phyloP scores from a whole-genome alignment of 2,329 filamentous ascomycete genomes.

The Sclerotinia minor region DNA sequence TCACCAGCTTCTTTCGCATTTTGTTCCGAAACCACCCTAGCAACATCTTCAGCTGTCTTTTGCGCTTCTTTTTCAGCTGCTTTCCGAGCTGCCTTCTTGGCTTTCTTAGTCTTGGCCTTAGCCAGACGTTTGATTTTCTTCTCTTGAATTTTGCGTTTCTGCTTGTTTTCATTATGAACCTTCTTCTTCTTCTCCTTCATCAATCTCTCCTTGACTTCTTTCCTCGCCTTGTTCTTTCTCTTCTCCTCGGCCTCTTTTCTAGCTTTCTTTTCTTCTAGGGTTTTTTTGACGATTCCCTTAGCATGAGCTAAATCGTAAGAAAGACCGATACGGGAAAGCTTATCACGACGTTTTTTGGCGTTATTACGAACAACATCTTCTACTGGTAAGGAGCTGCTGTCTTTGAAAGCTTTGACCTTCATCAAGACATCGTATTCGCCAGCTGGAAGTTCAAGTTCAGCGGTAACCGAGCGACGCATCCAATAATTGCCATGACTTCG shows the following conservation, averaged over 20 bases:
- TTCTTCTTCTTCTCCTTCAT: constrained; percentile 38
- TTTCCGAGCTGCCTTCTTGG: constrained; percentile 27
- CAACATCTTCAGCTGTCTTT: constrained; percentile 6
- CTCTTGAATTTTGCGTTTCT: constrained; percentile 25
- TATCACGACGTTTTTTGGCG: constrained; percentile 48
- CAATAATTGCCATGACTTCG: constrained; percentile 49
- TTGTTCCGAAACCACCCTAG: neutral
- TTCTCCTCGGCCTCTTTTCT: constrained; percentile 49
- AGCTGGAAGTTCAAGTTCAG: constrained; percentile 57
- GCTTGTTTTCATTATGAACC: constrained; percentile 28
- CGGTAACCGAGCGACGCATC: constrained; percentile 58
- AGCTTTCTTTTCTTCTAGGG: constrained; percentile 45
- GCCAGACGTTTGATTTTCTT: constrained; percentile 25
- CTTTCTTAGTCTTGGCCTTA: constrained; percentile 29
- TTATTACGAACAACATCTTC: constrained; percentile 47
- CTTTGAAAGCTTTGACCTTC: constrained; percentile 52
- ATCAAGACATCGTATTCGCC: constrained; percentile 59
- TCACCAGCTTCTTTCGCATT: constrained; percentile 7
- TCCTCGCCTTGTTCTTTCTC: constrained; percentile 44
- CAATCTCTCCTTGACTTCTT: constrained; percentile 44
- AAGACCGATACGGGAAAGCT: constrained; percentile 59
- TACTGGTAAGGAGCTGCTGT: constrained; percentile 46
- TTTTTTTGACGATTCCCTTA: constrained; percentile 55
- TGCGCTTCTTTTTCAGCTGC: constrained; percentile 26
- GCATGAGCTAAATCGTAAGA: constrained; percentile 62